A percentile compares a stretch with the other conserved stretches of the same genome.
phyloP scores from a whole-genome alignment of 2,329 filamentous ascomycete species.

The Pseudogymnoascus sp. region DNA sequence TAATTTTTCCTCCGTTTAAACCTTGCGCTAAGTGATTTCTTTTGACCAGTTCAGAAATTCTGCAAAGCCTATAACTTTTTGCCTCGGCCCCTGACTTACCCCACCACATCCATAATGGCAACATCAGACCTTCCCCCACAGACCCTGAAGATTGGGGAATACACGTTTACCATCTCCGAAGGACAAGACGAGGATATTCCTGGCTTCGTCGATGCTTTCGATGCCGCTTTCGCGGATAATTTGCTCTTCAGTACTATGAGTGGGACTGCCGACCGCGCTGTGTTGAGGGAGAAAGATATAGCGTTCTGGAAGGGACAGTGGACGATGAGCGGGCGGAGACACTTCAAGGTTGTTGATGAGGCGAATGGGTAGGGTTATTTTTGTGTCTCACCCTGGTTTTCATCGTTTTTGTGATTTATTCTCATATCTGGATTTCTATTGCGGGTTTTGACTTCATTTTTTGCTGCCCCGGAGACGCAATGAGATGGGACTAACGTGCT shows the following conservation, averaged over 20 bases:
- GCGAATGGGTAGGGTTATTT: background rate
- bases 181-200: background rate
- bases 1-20: background rate
- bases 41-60: background rate
- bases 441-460: background rate
- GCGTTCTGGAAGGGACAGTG: background rate
- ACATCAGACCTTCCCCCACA: background rate
- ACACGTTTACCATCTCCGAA: background rate
- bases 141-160: background rate
- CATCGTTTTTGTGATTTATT: constrained; percentile 24
- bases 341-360: constrained; percentile 8
- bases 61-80: background rate
- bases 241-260: background rate
- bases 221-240: constrained; percentile 17
- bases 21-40: background rate
- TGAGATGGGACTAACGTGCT: background rate
- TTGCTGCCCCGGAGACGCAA: background rate
- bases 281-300: background rate
- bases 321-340: background rate
- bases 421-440: background rate
- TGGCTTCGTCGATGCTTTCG: background rate
- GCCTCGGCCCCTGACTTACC: background rate
- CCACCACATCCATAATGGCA: background rate
- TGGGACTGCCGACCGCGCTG: background rate
- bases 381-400: background rate